Conservation (phyloP, 768 basidiomycete species). For the Strobilomyces dryophilus region DNA sequence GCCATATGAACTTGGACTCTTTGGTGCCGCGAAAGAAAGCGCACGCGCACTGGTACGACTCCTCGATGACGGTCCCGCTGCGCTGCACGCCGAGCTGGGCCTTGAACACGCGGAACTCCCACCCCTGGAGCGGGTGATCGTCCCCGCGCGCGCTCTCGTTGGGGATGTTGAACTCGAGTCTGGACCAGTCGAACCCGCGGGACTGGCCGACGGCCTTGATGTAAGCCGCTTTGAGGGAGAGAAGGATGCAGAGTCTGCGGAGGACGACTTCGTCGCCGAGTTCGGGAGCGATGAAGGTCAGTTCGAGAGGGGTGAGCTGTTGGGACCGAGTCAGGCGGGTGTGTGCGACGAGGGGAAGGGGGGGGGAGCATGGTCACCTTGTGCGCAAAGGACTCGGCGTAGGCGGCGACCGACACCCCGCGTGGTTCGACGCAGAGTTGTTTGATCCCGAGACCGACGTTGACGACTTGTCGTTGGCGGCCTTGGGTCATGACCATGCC, state of each 20-base stretch:
- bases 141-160: constrained; percentile 61
- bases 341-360: neutral
- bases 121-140: constrained; percentile 64
- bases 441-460: constrained; percentile 79
- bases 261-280: constrained; percentile 61
- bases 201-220: constrained; percentile 82
- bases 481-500: constrained; percentile 89
- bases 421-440: constrained; percentile 60
- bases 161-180: constrained; percentile 78
- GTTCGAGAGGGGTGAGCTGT: constrained; percentile 46
- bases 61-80: constrained; percentile 47
- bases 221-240: constrained; percentile 78
- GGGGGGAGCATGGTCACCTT: constrained; percentile 43
- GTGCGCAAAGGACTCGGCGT: constrained; percentile 69
- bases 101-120: constrained; percentile 84
- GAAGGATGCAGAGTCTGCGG: constrained; percentile 70
- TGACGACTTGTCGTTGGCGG: constrained; percentile 66
- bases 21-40: constrained; percentile 71
- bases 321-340: neutral
- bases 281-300: constrained; percentile 47
- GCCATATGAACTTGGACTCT: constrained; percentile 69
- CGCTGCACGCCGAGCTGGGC: constrained; percentile 68
- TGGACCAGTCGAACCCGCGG: constrained; percentile 73
- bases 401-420: constrained; percentile 55
- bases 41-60: constrained; percentile 71